Evolutionary conservation across 441 rosid species (phyloP), one percentile per base, ranked within the genome.

Genomic region (California macrophylla): DNA sequence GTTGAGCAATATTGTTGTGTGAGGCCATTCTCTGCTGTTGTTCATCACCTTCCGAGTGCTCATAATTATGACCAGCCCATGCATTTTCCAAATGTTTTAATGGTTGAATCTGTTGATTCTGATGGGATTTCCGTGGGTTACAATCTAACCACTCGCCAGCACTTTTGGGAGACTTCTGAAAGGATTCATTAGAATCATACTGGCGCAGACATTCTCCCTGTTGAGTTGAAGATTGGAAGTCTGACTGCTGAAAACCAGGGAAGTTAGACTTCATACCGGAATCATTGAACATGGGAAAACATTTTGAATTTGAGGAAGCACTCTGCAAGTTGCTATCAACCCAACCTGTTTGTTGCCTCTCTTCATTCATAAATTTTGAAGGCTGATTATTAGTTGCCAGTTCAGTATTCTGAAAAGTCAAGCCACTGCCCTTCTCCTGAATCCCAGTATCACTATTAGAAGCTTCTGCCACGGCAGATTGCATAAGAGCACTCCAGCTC

Each of bases 401-500:
- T 68, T 86, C 85, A 42, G 78, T 79, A 74, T 81, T 86, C 78
- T 81, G 90, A 72, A 79, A 74, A 52, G 85, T 81, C 75, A 86
- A 77, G 74, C 90, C 86, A 75, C 85, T 82, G 80, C 84, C 80
- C 80, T 82, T 86, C 75, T 86, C 90, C 70, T 82, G 87, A 56
- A 78, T 50, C 66, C 81, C 84, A 68, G 83, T 81, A 32, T 84
- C 84, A 69, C 84, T 83, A 76, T 85, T 86, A 64, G 90, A 86
- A 42, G 84, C 82, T 78, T 86, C 90, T 64, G 85, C 86, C 24
- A 86, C 79, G 29, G 88, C 88, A 66, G 88, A 80, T 70, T 84
- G 90, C 88, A 86, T 84, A 26, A 86, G 87, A 66, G 90, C 88
- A 74, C 90, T 86, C 90, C 90, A 86, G 79, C 90, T 86, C 68